Conservation (phyloP, 2,329 filamentous ascomycete genomes). For the Lecanicillium sp. region DNA sequence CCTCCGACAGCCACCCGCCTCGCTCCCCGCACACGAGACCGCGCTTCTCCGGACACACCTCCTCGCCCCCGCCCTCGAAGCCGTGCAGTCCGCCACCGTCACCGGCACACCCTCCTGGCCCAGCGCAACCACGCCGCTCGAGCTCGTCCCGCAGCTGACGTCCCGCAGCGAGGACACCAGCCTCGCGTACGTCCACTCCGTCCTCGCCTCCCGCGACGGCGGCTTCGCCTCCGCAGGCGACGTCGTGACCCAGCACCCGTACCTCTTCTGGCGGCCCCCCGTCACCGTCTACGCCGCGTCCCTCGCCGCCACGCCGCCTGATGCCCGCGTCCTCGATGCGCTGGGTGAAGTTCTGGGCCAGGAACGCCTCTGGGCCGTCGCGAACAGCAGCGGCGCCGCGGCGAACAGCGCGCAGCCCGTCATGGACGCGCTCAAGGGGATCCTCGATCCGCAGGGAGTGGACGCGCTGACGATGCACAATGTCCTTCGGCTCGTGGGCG, state of each 20-base stretch:
- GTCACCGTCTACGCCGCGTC: conserved; percentile 23
- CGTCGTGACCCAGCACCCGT: conserved; percentile 27
- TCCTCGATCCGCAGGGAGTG: conserved; percentile 15
- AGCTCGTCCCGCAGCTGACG: conserved; percentile 22
- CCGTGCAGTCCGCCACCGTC: conserved; percentile 21
- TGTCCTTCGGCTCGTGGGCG: conserved; percentile 26
- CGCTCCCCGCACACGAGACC: conserved; percentile 20
- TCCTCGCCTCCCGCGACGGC: conserved; percentile 20
- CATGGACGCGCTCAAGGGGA: conserved; percentile 17
- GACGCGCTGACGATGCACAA: conserved; percentile 22
- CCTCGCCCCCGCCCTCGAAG: conserved; percentile 19
- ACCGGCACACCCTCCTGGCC: background rate
- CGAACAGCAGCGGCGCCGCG: background rate
- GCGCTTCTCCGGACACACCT: conserved; percentile 21
- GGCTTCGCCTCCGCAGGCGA: conserved; percentile 19
- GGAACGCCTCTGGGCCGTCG: conserved; percentile 12
- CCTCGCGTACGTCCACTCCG: conserved; percentile 20
- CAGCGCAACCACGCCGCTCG: conserved; percentile 15
- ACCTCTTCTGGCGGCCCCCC: conserved; percentile 34
- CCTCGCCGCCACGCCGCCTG: conserved; percentile 18
- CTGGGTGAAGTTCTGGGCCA: conserved; percentile 22
- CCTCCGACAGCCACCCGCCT: conserved; percentile 21
- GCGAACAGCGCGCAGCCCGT: conserved; percentile 1
- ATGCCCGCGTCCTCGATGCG: conserved; percentile 20
- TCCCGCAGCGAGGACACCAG: conserved; percentile 10